Percentiles rank a stretch among this genome's conserved stretches.
These are phyloP conservation scores for Citrus inodora DNA, from an alignment of 345 rosid species.

Conservation along the genomic window DNA sequence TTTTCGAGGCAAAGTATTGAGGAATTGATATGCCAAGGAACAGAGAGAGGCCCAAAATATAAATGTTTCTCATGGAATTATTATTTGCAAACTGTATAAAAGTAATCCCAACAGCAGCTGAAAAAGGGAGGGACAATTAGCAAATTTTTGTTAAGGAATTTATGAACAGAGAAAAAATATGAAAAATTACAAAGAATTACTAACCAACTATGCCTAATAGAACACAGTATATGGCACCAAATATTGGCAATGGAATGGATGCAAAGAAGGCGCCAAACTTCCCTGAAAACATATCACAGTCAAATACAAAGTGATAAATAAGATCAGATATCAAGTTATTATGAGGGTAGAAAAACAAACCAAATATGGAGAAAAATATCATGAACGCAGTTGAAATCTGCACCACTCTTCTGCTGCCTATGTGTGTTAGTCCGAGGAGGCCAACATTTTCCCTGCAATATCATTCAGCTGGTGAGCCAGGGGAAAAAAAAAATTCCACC, in stretches of 20 bases:
- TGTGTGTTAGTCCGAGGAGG: conserved; percentile 80
- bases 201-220: conserved; percentile 87
- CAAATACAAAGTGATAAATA: neutral
- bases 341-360: conserved; percentile 34
- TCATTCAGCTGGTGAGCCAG: neutral
- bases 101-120: conserved; percentile 86
- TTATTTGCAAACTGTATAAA: conserved; percentile 79
- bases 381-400: conserved; percentile 93
- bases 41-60: conserved; percentile 74
- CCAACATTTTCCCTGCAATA: conserved; percentile 92
- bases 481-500: neutral
- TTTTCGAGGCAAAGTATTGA: conserved; percentile 60
- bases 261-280: conserved; percentile 98
- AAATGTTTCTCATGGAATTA: conserved; percentile 88
- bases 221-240: conserved; percentile 87
- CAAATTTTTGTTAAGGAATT: neutral
- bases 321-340: neutral
- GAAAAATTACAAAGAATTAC: conserved; percentile 21
- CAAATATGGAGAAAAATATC: conserved; percentile 97
- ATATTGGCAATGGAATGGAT: conserved; percentile 89
- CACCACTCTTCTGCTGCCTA: conserved; percentile 95
- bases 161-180: neutral
- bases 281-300: conserved; percentile 39
- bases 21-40: conserved; percentile 87
- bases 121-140: neutral